Base-by-base conservation (phyloP, 2,329 filamentous ascomycete genomes). In the Arthrobotrys megalospora region DNA sequence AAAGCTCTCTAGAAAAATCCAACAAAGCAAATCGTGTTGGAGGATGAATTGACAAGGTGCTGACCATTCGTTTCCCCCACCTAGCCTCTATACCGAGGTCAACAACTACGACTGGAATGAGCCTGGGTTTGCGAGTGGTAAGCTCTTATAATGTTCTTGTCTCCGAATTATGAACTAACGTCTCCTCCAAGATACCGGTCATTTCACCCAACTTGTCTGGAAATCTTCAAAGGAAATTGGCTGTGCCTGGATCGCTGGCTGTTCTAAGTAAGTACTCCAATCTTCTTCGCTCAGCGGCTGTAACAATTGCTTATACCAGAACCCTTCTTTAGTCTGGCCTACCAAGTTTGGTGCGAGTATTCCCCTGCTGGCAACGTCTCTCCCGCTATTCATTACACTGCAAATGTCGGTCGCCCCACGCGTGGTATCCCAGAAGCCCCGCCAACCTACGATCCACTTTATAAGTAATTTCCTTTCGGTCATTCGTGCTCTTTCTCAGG, bases 181-280 rank as follows among this genome's bases (percentile, higher is more conserved):
- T 5, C 58, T 12, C 43, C 41, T 11, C 6, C 8, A 55, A 70
- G 83, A 84, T 32, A 92, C 91, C 19, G 91, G 91, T 0, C 91
- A 93, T 82, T 93, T 93, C 81, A 91, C 91, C 0, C 91, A 93
- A 85, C 83, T 93, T 6, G 91, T 93, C 7, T 93, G 91, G 91
- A 89, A 88, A 83, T 83, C 85, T 16, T 92, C 90, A 1, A 89
- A 85, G 7, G 85, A 86, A 43, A 87, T 91, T 0, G 90, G 90
- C 0, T 93, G 88, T 80, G 88, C 83, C 41, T 78, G 75, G 75
- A 67, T 78, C 36, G 75, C 67, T 53, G 75, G 75, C 1, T 78
- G 75, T 45, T 45, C 75, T 8, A 78, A 78, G 75, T 78, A 72
- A 68, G 75, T 50, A 11, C 34, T 6, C 2, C n/a, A 14, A 53